Percentiles rank a stretch among this genome's conserved stretches.
Conservation (phyloP, 2,329 filamentous ascomycete species). For the Colletotrichum tamarilloi region DNA sequence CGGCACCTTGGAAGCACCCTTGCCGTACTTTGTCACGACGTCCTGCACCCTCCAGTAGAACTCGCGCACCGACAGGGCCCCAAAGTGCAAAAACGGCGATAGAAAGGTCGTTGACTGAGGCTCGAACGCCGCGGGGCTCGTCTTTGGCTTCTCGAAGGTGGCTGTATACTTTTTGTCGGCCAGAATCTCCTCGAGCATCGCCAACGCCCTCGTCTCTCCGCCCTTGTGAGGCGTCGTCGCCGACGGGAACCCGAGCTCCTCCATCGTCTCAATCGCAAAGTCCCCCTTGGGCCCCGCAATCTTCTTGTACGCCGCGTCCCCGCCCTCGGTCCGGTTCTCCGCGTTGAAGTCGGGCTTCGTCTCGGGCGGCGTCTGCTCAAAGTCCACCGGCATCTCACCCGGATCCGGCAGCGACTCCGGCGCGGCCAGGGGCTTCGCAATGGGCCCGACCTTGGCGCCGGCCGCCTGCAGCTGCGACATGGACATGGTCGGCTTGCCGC, state of each 20-base stretch:
- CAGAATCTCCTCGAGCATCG: constrained; percentile 68
- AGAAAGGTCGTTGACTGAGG: constrained; percentile 80
- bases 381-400: constrained; percentile 68
- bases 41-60: constrained; percentile 80
- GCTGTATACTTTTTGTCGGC: constrained; percentile 74
- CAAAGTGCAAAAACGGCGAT: constrained; percentile 80
- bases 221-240: constrained; percentile 76
- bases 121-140: constrained; percentile 78
- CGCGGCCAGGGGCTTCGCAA: constrained; percentile 69
- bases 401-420: constrained; percentile 73
- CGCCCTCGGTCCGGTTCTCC: constrained; percentile 57
- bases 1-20: constrained; percentile 69
- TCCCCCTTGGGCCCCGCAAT: constrained; percentile 76
- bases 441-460: constrained; percentile 70
- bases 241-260: constrained; percentile 74
- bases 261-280: constrained; percentile 77
- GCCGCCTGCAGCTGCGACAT: constrained; percentile 74
- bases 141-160: constrained; percentile 81
- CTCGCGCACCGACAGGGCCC: constrained; percentile 74
- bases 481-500: constrained; percentile 79
- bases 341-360: constrained; percentile 70
- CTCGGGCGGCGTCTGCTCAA: constrained; percentile 66
- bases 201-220: constrained; percentile 74
- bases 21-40: constrained; percentile 66
- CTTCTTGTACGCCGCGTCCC: constrained; percentile 67